Conservation (phyloP, 192 early-diverging fungal species). For the Radiomyces spectabilis region DNA sequence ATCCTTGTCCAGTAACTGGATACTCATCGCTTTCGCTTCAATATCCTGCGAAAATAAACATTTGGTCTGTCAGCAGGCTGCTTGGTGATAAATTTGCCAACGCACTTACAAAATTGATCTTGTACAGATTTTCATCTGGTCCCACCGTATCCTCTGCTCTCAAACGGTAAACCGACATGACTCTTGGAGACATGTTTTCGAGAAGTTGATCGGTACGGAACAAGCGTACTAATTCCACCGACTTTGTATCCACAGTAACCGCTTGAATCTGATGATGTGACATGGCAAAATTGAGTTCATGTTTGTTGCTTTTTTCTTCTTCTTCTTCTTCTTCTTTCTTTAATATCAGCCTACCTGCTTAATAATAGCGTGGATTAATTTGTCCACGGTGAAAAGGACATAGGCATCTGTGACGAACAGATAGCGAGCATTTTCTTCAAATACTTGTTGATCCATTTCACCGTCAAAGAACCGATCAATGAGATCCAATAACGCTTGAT, state of each 20-base stretch:
- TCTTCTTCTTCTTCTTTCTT: neutral
- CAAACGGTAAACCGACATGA: conserved; percentile 23
- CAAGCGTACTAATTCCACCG: conserved; percentile 56
- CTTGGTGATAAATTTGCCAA: neutral
- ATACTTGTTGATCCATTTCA: conserved; percentile 71
- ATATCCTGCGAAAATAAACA: conserved; percentile 28
- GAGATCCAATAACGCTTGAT: conserved; percentile 64
- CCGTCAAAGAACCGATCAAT: conserved; percentile 73
- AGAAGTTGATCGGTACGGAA: conserved; percentile 50
- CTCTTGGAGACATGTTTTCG: conserved; percentile 22
- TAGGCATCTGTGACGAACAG: conserved; percentile 90
- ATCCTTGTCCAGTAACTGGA: conserved; percentile 85
- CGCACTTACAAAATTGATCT: conserved; percentile 23
- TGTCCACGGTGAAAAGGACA: conserved; percentile 84
- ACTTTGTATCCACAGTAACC: conserved; percentile 49
- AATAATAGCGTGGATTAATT: conserved; percentile 68
- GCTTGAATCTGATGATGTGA: conserved; percentile 11
- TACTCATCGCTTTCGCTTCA: conserved; percentile 53
- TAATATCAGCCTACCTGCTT: conserved; percentile 57
- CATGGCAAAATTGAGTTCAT: neutral
- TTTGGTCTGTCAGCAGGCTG: too few species aligned
- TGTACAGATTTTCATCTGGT: conserved; percentile 32
- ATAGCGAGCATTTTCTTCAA: conserved; percentile 82
- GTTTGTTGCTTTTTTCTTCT: neutral
- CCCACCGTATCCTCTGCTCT: conserved; percentile 27